Evolutionary conservation across 1,284 basidiomycete species (phyloP), one percentile per base, ranked within the genome.

Genomic region (Stereum hirsutum): DNA sequence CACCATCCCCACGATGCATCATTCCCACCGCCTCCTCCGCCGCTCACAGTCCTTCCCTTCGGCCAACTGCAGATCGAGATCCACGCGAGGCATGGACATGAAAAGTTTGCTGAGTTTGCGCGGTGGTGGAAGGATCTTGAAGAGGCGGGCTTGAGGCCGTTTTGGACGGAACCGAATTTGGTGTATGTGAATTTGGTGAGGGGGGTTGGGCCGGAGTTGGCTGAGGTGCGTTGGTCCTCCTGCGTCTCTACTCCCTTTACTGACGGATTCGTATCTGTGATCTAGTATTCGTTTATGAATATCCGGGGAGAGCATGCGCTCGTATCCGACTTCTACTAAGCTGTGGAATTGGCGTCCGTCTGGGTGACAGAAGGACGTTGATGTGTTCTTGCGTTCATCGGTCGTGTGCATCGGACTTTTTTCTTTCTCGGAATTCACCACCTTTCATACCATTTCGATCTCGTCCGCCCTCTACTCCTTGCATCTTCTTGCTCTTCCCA

Each of bases 51-150:
- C 14, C 54, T 70, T 15, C 68, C 68, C 34, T 64, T 70, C 46
- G 67, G 65, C 15, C 68, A 70, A 52, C 61, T 70, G 26, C 64
- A 69, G 50, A 59, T 70, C 31, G 68, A 71, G 53, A 59, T 70
- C 42, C 68, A 71, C 48, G 59, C 61, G 8, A 59, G 52, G 38
- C 41, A 48, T 4, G 45, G 57, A 17, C 33, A 35, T 3, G 33
- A 35, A 52, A 56, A 54, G 23, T 68, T 69, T 55, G 43, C 49
- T 7, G 58, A 66, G 44, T 65, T 69, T 46, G 36, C 63, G 21
- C 54, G 56, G 38, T 76, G 72, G 70, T 76, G 71, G 70, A 64
- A 68, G 54, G 56, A 59, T 42, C 59, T 78, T 23, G 75, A 78
- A 56, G 59, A 54, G 25, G 67, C 65, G 3, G 74, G 75, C 2